phyloP scores from a whole-genome alignment of 2,329 filamentous ascomycete genomes.

The Clonostachys sp. region DNA sequence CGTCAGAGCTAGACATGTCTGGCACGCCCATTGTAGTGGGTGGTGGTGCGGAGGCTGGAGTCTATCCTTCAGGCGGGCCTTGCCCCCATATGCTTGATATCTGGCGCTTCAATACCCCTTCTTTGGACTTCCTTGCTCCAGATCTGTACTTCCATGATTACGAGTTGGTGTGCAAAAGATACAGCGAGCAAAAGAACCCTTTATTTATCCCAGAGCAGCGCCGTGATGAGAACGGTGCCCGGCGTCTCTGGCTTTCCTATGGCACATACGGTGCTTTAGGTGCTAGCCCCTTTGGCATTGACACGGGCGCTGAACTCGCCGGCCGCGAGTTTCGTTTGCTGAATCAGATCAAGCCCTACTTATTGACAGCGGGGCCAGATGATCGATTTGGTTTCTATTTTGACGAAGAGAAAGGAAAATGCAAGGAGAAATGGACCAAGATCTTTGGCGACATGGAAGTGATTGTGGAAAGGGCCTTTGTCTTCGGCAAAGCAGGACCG shows the following conservation, averaged over 20 bases:
- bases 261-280: conserved; percentile 32
- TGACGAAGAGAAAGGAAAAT: conserved; percentile 17
- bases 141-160: conserved; percentile 46
- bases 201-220: conserved; percentile 49
- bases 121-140: conserved; percentile 39
- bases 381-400: conserved; percentile 29
- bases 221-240: conserved; percentile 37
- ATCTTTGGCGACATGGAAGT: conserved; percentile 24
- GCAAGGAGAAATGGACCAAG: conserved; percentile 18
- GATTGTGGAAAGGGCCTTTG: conserved; percentile 28
- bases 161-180: conserved; percentile 32
- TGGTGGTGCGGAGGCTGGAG: conserved; percentile 25
- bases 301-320: conserved; percentile 11
- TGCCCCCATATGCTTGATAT: conserved; percentile 25
- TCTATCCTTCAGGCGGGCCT: conserved; percentile 28
- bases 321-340: neutral
- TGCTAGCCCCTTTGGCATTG: conserved; percentile 30
- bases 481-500: conserved; percentile 30
- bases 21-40: conserved; percentile 23
- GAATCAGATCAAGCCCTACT: neutral
- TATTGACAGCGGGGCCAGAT: conserved; percentile 21
- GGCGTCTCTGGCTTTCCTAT: conserved; percentile 34
- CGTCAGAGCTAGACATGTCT: conserved; percentile 19
- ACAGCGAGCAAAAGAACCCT: conserved; percentile 26
- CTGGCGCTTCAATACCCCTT: conserved; percentile 31